A percentile compares a stretch with the other conserved stretches of the same genome.
phyloP scores from a whole-genome alignment of 2,329 filamentous ascomycete species.

The Penicillium crustosum region DNA sequence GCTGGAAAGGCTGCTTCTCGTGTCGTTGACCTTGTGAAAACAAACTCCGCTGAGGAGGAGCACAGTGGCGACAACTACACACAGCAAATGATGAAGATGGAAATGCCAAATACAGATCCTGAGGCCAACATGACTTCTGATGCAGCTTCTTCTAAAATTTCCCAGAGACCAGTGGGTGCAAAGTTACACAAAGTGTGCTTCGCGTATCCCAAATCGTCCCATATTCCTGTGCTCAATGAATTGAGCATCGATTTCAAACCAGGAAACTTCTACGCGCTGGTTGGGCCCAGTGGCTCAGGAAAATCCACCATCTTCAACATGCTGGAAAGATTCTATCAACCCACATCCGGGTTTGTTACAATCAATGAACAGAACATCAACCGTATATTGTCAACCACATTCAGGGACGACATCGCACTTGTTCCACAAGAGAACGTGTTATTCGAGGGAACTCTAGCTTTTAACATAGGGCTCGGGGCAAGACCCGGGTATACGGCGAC shows the following conservation, averaged over 20 bases:
- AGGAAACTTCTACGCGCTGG: constrained; percentile 63
- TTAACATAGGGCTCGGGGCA: constrained; percentile 46
- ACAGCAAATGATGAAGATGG: too few relatives aligned
- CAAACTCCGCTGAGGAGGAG: not conserved
- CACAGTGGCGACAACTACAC: too few relatives aligned
- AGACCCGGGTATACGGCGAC: constrained; percentile 56
- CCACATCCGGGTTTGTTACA: constrained; percentile 26
- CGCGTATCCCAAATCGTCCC: not conserved
- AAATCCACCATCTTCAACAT: constrained; percentile 65
- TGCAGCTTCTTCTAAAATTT: too few relatives aligned
- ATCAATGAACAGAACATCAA: too few relatives aligned
- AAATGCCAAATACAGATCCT: too few relatives aligned
- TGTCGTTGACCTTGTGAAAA: constrained; percentile 41
- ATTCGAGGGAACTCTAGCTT: constrained; percentile 49
- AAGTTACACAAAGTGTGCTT: not conserved
- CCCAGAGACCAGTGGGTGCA: too few relatives aligned
- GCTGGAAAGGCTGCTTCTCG: constrained; percentile 61
- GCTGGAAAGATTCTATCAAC: constrained; percentile 56
- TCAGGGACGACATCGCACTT: constrained; percentile 47
- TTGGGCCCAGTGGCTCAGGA: constrained; percentile 65
- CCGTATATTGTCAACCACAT: too few relatives aligned
- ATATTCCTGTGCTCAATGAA: constrained; percentile 10
- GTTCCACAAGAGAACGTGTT: constrained; percentile 50
- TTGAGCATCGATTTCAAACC: constrained; percentile 53
- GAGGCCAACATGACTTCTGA: too few relatives aligned